Percentiles rank a stretch among this genome's conserved stretches.
Conservation (phyloP, 2,329 filamentous ascomycete species). For the Fusarium veterinarium region DNA sequence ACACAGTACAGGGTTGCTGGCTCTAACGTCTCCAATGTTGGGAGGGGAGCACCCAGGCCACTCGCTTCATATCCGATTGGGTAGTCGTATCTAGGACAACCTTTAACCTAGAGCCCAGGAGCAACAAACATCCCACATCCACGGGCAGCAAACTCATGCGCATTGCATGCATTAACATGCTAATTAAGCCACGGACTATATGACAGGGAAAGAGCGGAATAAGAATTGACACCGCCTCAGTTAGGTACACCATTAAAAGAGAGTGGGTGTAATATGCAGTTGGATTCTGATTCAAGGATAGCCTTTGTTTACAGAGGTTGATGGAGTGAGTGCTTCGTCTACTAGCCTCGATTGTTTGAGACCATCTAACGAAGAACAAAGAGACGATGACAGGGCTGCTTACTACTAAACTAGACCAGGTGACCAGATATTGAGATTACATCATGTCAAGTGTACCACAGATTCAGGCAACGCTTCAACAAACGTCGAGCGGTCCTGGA, state of each 20-base stretch:
- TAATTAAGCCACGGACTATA: slow-evolving; percentile 36
- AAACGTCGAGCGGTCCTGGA: slow-evolving; percentile 21
- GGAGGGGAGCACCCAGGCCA: slow-evolving; percentile 20
- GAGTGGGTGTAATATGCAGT: not conserved
- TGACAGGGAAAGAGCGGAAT: slow-evolving; percentile 28
- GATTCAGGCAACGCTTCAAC: slow-evolving; percentile 30
- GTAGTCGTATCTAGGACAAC: slow-evolving; percentile 34
- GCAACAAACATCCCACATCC: slow-evolving; percentile 45
- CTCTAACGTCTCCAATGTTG: slow-evolving; percentile 24
- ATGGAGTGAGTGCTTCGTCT: slow-evolving; percentile 28
- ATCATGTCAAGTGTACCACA: slow-evolving; percentile 26
- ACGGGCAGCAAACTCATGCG: slow-evolving; percentile 43
- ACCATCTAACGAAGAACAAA: slow-evolving; percentile 26
- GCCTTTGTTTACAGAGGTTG: slow-evolving; percentile 18
- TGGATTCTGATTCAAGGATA: slow-evolving; percentile 10
- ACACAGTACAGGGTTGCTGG: slow-evolving; percentile 41
- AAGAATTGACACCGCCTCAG: slow-evolving; percentile 19
- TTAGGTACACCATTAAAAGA: slow-evolving; percentile 1
- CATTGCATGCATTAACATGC: slow-evolving; percentile 44
- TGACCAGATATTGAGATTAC: slow-evolving; percentile 38
- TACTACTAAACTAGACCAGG: slow-evolving; percentile 18
- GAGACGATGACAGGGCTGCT: not conserved
- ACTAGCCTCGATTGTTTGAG: slow-evolving; percentile 21
- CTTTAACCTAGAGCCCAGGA: slow-evolving; percentile 43
- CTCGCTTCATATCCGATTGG: slow-evolving; percentile 44